A percentile compares a stretch with the other conserved stretches of the same genome.
These are phyloP conservation scores for Vitis vinifera DNA, from an alignment of 164 flowering plant genomes.

Conservation along the genomic window DNA sequence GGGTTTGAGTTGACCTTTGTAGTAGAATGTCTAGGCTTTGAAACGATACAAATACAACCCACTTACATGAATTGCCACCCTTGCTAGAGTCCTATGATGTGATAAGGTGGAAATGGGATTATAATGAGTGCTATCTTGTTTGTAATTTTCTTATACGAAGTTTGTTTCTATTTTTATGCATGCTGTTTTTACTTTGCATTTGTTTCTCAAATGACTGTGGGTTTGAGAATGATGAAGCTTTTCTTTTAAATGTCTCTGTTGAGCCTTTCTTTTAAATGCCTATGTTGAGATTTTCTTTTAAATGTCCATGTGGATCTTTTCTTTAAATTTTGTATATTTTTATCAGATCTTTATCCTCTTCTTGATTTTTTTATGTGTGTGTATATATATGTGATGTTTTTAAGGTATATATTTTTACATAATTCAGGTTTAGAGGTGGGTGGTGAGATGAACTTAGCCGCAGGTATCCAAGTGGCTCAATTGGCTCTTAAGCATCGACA, in stretches of 20 bases:
- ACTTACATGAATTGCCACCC: no score
- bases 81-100: no score
- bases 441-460: conserved; percentile 90
- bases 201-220: no score
- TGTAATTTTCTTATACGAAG: not conserved
- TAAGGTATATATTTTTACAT: not conserved
- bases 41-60: no score
- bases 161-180: not conserved
- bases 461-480: conserved; percentile 92
- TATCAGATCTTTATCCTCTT: not conserved
- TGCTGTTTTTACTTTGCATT: not conserved
- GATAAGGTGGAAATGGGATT: not conserved
- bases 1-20: no score
- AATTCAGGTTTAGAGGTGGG: conserved; percentile 75
- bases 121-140: not conserved
- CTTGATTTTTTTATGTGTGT: not conserved
- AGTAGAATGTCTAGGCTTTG: no score
- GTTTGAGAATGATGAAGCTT: no score
- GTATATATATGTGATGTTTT: not conserved
- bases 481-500: conserved; percentile 96
- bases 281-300: not conserved
- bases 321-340: not conserved
- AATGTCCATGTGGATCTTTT: not conserved
- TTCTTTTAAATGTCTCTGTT: not conserved
- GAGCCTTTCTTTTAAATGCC: not conserved